These are phyloP conservation scores for Smittium culicis DNA, from an alignment of 371 early-diverging fungal species.

Conservation along the genomic window DNA sequence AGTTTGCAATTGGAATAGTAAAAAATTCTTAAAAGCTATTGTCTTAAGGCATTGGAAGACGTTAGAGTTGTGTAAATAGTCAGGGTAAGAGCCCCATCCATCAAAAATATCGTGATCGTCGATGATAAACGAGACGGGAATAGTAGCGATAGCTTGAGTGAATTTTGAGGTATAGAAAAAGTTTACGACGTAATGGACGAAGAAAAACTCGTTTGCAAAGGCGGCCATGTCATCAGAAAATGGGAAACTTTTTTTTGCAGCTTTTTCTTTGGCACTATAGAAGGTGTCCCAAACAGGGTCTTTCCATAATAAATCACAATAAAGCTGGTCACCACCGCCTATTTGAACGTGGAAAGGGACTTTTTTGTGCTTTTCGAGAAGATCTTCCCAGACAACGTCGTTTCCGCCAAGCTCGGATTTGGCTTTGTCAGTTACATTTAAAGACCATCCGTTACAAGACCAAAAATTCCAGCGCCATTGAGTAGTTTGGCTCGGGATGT, in stretches of 20 bases:
- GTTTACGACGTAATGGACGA: conserved; percentile 51
- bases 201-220: conserved; percentile 51
- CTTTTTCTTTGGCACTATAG: conserved; percentile 40
- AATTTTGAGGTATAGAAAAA: conserved; percentile 46
- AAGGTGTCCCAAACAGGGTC: conserved; percentile 42
- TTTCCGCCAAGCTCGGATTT: conserved; percentile 43
- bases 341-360: conserved; percentile 63
- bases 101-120: conserved; percentile 76
- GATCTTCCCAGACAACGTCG: conserved; percentile 64
- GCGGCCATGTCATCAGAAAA: conserved; percentile 40
- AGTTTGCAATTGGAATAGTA: conserved; percentile 74
- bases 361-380: conserved; percentile 46
- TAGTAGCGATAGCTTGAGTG: conserved; percentile 44
- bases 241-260: conserved; percentile 30
- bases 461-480: conserved; percentile 46
- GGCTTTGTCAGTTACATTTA: conserved; percentile 39
- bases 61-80: conserved; percentile 46
- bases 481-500: conserved; percentile 33
- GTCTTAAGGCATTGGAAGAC: conserved; percentile 43
- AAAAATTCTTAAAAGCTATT: conserved; percentile 65
- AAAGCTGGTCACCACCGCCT: conserved; percentile 79
- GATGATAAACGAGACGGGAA: conserved; percentile 62
- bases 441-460: conserved; percentile 57
- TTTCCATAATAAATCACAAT: conserved; percentile 47
- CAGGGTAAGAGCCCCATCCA: conserved; percentile 73